These are phyloP conservation scores for Syzygium aqueum DNA, from an alignment of 345 rosid genomes.

Conservation along the genomic window DNA sequence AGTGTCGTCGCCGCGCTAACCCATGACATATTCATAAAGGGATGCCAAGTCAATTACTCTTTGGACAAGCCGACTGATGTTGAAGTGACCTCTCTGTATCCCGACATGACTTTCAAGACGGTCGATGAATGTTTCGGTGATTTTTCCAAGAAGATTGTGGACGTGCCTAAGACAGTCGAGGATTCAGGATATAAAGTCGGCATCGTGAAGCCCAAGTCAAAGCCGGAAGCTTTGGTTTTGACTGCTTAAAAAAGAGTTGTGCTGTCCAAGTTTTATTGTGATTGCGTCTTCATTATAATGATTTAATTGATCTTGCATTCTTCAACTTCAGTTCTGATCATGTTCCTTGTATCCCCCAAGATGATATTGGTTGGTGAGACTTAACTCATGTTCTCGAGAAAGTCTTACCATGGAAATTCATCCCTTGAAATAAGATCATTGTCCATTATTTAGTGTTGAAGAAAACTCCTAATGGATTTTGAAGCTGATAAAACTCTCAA, in stretches of 20 bases:
- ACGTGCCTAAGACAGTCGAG: neutral
- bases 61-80: constrained; percentile 22
- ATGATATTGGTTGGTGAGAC: neutral
- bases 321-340: neutral
- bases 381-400: neutral
- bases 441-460: neutral
- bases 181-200: neutral
- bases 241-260: neutral
- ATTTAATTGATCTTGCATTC: neutral
- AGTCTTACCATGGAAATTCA: neutral
- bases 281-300: neutral
- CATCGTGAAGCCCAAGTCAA: neutral
- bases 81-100: constrained; percentile 36
- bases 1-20: constrained; percentile 62
- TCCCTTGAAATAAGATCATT: neutral
- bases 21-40: constrained; percentile 62
- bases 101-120: constrained; percentile 25
- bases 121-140: constrained; percentile 45
- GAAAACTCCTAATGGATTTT: too few species aligned
- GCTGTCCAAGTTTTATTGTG: neutral
- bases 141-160: constrained; percentile 10
- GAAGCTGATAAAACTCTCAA: too few species aligned
- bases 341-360: neutral
- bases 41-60: constrained; percentile 48
- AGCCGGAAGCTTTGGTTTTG: neutral